These are phyloP conservation scores for Magnaporthiopsis rhizophila DNA, from an alignment of 2,329 filamentous ascomycete species.

Conservation along the genomic window DNA sequence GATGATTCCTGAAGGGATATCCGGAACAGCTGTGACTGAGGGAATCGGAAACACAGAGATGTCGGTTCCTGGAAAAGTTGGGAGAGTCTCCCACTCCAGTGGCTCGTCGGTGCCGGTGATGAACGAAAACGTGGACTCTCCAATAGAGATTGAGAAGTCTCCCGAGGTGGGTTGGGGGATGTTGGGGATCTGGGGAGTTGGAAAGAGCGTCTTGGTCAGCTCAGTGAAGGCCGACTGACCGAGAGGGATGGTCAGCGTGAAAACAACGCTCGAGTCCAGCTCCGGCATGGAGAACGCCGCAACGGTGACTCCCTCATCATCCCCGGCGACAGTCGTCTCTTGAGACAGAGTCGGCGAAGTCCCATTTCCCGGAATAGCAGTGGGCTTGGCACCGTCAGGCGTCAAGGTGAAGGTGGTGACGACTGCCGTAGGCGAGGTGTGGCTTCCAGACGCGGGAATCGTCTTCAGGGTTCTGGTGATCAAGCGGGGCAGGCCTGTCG, in stretches of 20 bases:
- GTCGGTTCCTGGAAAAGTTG: neutral
- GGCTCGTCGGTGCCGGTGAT: neutral
- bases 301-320: neutral
- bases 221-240: neutral
- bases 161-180: constrained; percentile 2
- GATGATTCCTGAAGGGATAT: neutral
- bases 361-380: neutral
- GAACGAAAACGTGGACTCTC: constrained; percentile 3
- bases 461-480: constrained; percentile 2
- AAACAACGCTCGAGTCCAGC: neutral
- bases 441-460: neutral
- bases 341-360: neutral
- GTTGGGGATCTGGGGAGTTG: constrained; percentile 3
- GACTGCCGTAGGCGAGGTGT: neutral
- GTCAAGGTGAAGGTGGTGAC: neutral
- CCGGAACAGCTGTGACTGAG: neutral
- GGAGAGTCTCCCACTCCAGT: neutral
- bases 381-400: neutral
- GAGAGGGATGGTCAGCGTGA: constrained; percentile 2
- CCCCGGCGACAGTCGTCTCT: neutral
- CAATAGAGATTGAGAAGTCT: constrained; percentile 7
- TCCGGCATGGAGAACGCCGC: neutral
- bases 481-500: neutral
- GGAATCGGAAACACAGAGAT: neutral
- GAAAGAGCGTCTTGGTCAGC: constrained; percentile 3